phyloP scores from a whole-genome alignment of 2,329 filamentous ascomycete genomes.

The Fusarium tuaranense region DNA sequence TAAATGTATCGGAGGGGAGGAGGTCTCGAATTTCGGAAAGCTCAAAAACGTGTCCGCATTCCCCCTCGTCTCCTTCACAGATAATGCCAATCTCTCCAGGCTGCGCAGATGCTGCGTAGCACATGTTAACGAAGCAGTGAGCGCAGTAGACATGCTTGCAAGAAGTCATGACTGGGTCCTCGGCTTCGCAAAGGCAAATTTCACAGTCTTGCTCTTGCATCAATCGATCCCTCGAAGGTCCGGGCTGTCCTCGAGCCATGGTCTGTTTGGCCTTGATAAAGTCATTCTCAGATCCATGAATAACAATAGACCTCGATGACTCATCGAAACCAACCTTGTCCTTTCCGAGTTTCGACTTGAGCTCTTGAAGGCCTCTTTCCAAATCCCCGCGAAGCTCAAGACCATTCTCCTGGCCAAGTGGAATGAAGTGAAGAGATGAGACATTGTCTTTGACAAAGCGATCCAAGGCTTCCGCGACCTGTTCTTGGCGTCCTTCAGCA shows the following conservation, averaged over 20 bases:
- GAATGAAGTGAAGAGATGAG: slow-evolving; percentile 35
- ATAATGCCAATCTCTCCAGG: not conserved
- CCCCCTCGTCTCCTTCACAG: not conserved
- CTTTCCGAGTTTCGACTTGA: slow-evolving; percentile 42
- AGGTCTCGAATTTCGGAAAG: not conserved
- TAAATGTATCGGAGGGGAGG: not conserved
- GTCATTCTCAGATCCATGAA: slow-evolving; percentile 40
- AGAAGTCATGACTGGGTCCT: slow-evolving; percentile 49
- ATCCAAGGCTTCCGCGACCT: not conserved
- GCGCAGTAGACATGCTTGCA: slow-evolving; percentile 58
- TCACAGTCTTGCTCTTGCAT: slow-evolving; percentile 41
- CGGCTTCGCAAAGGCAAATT: slow-evolving; percentile 52
- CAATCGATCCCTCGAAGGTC: not conserved
- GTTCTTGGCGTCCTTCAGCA: not conserved
- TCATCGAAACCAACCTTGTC: slow-evolving; percentile 49
- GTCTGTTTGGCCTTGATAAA: fast-evolving
- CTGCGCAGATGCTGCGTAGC: slow-evolving; percentile 9
- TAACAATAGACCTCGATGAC: slow-evolving; percentile 46
- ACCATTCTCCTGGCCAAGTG: slow-evolving; percentile 38
- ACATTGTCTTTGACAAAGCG: not conserved
- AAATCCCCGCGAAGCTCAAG: slow-evolving; percentile 48
- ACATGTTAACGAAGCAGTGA: slow-evolving; percentile 52
- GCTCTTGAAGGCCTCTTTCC: slow-evolving; percentile 47
- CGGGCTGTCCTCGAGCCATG: not conserved
- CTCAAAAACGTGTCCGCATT: not conserved